Percentiles rank a stretch among this genome's conserved stretches.
phyloP scores from a whole-genome alignment of 164 flowering plant genomes.

The Piper longum region DNA sequence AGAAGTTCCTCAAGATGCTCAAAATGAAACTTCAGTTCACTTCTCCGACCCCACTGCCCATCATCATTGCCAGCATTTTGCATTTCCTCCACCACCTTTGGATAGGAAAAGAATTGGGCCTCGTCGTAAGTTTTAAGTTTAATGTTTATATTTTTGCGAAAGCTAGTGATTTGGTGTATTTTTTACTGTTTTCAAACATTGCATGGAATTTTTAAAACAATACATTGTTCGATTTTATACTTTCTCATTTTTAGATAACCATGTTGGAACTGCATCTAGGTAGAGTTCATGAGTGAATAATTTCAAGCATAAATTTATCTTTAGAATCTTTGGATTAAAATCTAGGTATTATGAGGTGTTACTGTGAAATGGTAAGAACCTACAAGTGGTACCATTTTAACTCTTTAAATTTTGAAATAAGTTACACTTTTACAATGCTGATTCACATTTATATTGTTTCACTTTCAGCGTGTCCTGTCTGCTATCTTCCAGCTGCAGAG shows the following conservation, averaged over 20 bases:
- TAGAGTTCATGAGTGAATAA: background rate
- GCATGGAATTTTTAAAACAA: background rate
- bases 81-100: conserved; percentile 68
- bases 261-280: background rate
- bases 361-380: too few relatives aligned
- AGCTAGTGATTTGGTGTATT: background rate
- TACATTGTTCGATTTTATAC: background rate
- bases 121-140: conserved; percentile 51
- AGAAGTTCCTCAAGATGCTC: conserved; percentile 3
- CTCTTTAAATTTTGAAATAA: too few relatives aligned
- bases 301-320: too few relatives aligned
- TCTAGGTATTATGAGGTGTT: too few relatives aligned
- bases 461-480: conserved; percentile 85
- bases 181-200: background rate
- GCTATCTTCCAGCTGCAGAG: conserved; percentile 72
- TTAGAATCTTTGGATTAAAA: too few relatives aligned
- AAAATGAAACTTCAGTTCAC: conserved; percentile 13
- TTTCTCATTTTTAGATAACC: background rate
- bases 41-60: conserved; percentile 9
- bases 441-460: background rate
- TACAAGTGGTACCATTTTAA: too few relatives aligned
- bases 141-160: background rate
- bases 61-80: conserved; percentile 60
- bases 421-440: background rate
- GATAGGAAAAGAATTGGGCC: conserved; percentile 66